These are phyloP conservation scores for Ilex paraguariensis DNA, from an alignment of 305 asterid species.

Conservation along the genomic window DNA sequence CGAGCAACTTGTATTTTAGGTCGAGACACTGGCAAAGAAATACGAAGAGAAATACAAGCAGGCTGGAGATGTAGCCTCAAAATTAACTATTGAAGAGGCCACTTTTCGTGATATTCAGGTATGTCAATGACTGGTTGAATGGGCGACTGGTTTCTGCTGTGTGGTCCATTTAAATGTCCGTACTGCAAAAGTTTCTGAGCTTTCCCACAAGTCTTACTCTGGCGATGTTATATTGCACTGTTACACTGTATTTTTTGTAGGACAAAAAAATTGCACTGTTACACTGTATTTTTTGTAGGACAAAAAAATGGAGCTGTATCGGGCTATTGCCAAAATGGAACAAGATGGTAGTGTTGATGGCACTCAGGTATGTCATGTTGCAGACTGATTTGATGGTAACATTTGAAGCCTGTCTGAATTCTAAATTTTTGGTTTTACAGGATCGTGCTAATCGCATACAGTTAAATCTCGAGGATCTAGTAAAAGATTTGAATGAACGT, in stretches of 20 bases:
- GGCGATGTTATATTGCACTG: constrained; percentile 3
- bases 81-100: constrained; percentile 90
- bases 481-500: constrained; percentile 77
- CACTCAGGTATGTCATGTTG: constrained; percentile 49
- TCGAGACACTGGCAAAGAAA: constrained; percentile 68
- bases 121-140: constrained; percentile 4
- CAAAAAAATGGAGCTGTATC: constrained; percentile 88
- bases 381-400: constrained; percentile 18
- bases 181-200: neutral
- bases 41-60: constrained; percentile 93
- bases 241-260: constrained; percentile 24
- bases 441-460: constrained; percentile 72
- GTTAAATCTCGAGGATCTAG: constrained; percentile 78
- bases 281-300: constrained; percentile 61
- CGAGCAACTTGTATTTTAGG: constrained; percentile 14
- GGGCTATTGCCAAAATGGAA: constrained; percentile 75
- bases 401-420: constrained; percentile 14
- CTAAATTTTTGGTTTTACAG: constrained; percentile 35
- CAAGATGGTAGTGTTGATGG: constrained; percentile 63
- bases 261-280: constrained; percentile 93
- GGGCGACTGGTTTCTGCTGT: neutral
- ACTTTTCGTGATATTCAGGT: constrained; percentile 99
- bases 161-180: neutral
- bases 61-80: constrained; percentile 93
- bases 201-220: neutral